phyloP scores from a whole-genome alignment of 495 filamentous ascomycete species.

The Terfezia boudieri region DNA sequence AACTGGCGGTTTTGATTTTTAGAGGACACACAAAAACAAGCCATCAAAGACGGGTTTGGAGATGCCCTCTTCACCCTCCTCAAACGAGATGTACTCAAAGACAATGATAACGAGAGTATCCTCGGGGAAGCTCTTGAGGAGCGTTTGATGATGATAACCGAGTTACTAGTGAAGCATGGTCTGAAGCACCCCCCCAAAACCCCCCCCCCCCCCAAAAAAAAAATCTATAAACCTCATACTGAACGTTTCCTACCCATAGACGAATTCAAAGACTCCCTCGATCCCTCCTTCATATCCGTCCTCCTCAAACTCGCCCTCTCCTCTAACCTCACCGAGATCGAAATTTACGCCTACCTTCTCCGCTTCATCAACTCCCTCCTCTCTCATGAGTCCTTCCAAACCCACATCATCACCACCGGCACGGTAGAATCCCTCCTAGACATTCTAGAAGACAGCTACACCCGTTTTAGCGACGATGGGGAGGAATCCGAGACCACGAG shows the following conservation, averaged over 20 bases:
- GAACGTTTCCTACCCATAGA: neutral
- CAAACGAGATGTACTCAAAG: constrained; percentile 23
- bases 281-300: constrained; percentile 1
- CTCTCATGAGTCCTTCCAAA: constrained; percentile 14
- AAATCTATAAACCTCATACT: no score
- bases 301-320: constrained; percentile 4
- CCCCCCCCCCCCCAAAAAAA: no score
- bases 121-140: neutral
- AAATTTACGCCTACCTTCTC: constrained; percentile 13
- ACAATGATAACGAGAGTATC: constrained; percentile 14
- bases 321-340: constrained; percentile 5
- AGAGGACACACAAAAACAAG: constrained; percentile 33
- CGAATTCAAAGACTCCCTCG: constrained; percentile 10
- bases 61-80: constrained; percentile 28
- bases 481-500: constrained; percentile 12
- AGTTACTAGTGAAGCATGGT: constrained; percentile 13
- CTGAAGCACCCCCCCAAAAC: neutral
- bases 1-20: constrained; percentile 8
- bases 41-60: constrained; percentile 24
- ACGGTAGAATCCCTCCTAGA: constrained; percentile 9
- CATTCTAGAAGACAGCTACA: constrained; percentile 10
- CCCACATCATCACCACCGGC: constrained; percentile 2
- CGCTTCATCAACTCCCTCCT: constrained; percentile 16
- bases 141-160: constrained; percentile 11
- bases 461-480: constrained; percentile 11